Evolutionary conservation across 805 yeast species (phyloP).

Genomic region (Candida namnaoensis): DNA sequence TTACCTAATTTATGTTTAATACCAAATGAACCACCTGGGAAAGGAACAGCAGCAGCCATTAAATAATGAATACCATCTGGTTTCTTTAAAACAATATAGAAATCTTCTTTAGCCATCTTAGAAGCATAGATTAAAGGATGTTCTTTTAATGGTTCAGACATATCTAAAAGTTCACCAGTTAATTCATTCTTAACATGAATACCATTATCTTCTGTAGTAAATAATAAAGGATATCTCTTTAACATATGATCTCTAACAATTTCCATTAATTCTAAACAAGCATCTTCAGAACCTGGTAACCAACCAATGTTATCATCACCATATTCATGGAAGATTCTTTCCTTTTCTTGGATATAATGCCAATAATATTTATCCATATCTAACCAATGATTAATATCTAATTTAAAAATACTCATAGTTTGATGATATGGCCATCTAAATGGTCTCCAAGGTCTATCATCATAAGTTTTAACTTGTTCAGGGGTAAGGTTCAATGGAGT

Average conservation of each 20-base stretch:
- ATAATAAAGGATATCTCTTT: constrained; percentile 54
- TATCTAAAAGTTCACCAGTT: constrained; percentile 54
- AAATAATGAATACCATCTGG: constrained; percentile 52
- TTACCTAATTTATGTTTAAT: constrained; percentile 51
- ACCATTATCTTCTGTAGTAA: constrained; percentile 41
- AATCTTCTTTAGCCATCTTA: constrained; percentile 71
- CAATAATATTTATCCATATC: constrained; percentile 73
- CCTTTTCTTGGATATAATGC: constrained; percentile 56
- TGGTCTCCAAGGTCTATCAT: constrained; percentile 77
- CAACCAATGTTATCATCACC: constrained; percentile 58
- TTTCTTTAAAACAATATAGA: constrained; percentile 51
- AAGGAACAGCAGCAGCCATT: constrained; percentile 69
- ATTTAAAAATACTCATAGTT: constrained; percentile 65
- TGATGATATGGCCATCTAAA: constrained; percentile 78
- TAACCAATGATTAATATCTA: constrained; percentile 70
- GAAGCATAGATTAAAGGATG: constrained; percentile 57
- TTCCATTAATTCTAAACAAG: constrained; percentile 57
- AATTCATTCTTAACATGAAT: constrained; percentile 48
- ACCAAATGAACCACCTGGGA: constrained; percentile 73
- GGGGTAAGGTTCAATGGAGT: constrained; percentile 58
- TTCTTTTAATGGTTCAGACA: constrained; percentile 49
- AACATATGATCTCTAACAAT: constrained; percentile 51
- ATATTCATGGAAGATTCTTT: constrained; percentile 45
- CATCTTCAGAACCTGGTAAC: constrained; percentile 57
- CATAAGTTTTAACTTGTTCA: constrained; percentile 55